Evolutionary conservation across 2,329 filamentous ascomycete species (phyloP), one percentile per base, ranked within the genome.

Genomic region (Pseudogymnoascus sp.): DNA sequence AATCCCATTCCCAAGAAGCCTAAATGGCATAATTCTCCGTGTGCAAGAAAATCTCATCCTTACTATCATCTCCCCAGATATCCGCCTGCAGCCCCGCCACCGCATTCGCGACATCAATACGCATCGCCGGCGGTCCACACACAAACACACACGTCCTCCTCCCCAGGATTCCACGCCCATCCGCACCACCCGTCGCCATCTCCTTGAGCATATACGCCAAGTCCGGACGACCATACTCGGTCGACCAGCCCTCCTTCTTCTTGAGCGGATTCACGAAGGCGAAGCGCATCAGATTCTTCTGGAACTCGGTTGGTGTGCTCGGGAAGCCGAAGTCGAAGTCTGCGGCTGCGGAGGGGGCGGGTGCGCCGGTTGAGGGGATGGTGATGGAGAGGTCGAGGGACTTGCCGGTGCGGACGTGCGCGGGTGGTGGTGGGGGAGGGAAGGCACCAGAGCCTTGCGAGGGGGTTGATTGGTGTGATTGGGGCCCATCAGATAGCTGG

Each of bases 11-110:
- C 3, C 46, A 28, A 53, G 14, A 50, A 28, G 46, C 21, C 14
- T 75, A 96, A 66, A 96, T 80, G 61, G 92, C 90, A 78, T 96
- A 97, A 75, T 97, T 97, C 80, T 97, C 93, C 3, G 93, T 90
- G 78, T 97, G 93, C 74, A 97, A 76, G 74, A 93, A 97, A 62
- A 97, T 89, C 82, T 97, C 93, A 73, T 97, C 93, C 56, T 89
- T 83, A 69, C 84, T 82, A 36, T 87, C 84, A 69, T 91, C 88
- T 5, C 84, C 86, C 89, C 91, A 92, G 60, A 97, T 92, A 75
- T 88, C 85, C 25, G 84, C 84, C 80, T 97, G 93, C 70, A 97
- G 77, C 64, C 83, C 79, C 2, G 93, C 93, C 23, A 96, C 91
- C 0, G 90, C 89, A 68, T 86, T 90, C n/a, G 90, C 88, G 14